These are phyloP conservation scores for Didymella lethalis DNA, from an alignment of 2,329 filamentous ascomycete genomes.

Conservation along the genomic window DNA sequence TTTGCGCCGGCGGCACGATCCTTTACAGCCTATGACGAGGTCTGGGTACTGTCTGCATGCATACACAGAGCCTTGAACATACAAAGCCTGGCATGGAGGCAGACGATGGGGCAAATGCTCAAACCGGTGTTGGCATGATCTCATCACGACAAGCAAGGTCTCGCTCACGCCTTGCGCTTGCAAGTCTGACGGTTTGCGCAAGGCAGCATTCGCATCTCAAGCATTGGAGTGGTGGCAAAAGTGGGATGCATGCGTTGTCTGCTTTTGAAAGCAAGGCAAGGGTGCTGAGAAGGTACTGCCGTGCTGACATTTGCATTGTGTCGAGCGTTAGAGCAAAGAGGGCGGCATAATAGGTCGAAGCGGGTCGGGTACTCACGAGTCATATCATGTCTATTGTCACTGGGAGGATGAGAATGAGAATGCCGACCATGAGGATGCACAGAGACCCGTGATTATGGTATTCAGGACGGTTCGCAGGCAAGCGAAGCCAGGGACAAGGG, in stretches of 20 bases:
- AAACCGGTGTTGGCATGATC: background rate
- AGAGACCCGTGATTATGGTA: background rate
- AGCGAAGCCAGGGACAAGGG: background rate
- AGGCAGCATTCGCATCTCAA: conserved; percentile 6
- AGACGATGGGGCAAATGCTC: conserved; percentile 2
- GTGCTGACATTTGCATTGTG: conserved; percentile 14
- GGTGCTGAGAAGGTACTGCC: conserved; percentile 4
- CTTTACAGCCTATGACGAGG: background rate
- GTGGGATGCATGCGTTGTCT: conserved; percentile 16
- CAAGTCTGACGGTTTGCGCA: conserved; percentile 2
- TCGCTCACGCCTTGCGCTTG: conserved; percentile 13
- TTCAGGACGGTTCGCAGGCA: background rate
- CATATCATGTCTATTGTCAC: conserved; percentile 1
- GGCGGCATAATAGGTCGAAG: background rate
- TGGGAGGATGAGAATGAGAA: background rate
- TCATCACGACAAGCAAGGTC: conserved; percentile 8
- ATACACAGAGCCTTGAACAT: conserved; percentile 4
- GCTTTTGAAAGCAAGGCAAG: conserved; percentile 2
- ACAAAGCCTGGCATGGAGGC: background rate
- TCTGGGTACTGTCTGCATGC: conserved; percentile 9
- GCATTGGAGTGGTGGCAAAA: conserved; percentile 9
- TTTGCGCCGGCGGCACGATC: conserved; percentile 10
- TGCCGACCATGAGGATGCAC: background rate
- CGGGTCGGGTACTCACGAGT: background rate
- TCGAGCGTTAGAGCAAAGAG: conserved; percentile 13